Evolutionary conservation across 805 yeast species (phyloP).

Genomic region (Myxozyma sirexii): DNA sequence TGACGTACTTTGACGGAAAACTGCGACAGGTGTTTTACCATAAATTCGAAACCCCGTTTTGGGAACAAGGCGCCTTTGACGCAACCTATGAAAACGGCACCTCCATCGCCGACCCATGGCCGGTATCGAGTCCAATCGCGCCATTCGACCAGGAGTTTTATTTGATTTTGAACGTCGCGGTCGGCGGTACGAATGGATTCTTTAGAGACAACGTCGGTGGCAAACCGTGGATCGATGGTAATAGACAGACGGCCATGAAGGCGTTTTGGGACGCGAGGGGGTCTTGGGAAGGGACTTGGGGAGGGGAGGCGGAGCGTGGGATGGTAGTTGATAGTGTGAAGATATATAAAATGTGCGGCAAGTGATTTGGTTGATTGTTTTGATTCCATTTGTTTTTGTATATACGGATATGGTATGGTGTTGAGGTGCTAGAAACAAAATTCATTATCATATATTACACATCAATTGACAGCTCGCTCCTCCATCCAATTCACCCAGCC

Average conservation of each 20-base stretch:
- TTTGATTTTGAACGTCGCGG: constrained; percentile 29
- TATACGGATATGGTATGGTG: no score
- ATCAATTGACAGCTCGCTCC: constrained; percentile 64
- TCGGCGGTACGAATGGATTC: constrained; percentile 31
- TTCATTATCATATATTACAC: not conserved
- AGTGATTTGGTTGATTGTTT: not conserved
- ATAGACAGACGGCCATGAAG: constrained; percentile 22
- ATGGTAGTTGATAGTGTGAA: constrained; percentile 29
- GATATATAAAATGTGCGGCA: constrained; percentile 14
- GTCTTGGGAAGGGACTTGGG: constrained; percentile 25
- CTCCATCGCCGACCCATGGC: constrained; percentile 26
- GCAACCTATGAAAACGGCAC: constrained; percentile 25
- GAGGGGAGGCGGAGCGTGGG: constrained; percentile 16
- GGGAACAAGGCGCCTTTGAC: constrained; percentile 18
- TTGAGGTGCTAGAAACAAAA: no score
- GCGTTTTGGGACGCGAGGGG: constrained; percentile 22
- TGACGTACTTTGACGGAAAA: constrained; percentile 28
- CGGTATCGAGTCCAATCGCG: constrained; percentile 11
- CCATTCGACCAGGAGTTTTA: constrained; percentile 32
- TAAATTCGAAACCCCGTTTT: constrained; percentile 16
- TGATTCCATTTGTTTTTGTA: no score
- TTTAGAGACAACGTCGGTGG: constrained; percentile 22
- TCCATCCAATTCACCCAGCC: constrained; percentile 80
- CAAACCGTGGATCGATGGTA: constrained; percentile 31
- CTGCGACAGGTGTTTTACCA: constrained; percentile 30